Base-by-base conservation (phyloP, 2,329 filamentous ascomycete species). In the Ophiostoma sp. region DNA sequence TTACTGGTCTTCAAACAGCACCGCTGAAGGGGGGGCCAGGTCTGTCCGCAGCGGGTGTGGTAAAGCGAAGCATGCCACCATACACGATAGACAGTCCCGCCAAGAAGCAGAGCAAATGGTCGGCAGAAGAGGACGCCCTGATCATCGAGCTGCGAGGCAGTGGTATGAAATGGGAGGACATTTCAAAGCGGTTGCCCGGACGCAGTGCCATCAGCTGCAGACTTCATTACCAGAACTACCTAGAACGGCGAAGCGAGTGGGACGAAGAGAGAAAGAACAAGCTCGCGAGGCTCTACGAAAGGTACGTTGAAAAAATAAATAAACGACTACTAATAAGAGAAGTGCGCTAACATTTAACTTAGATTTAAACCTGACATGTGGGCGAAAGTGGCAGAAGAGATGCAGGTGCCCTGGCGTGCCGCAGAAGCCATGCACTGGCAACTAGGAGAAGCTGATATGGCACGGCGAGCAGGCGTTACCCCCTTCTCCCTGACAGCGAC, bases 361-460 rank as follows among this genome's bases (percentile, higher is more conserved):
- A 98, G 95, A 82, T 97, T 98, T 86, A 98, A 98, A 83, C 90
- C 93, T 76, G 94, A 98, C 80, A 98, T 98, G 94, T 99, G 95
- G 95, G 91, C 93, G 74, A 96, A 95, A 79, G 93, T 98, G 28
- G 94, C 95, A 57, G 94, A 96, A 81, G 95, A 98, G 82, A 95
- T 99, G 91, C 91, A 91, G 39, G 91, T 98, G 73, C 96, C 95
- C 48, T 98, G 95, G 95, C 89, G 96, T 79, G 94, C 96, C 22
- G 95, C 93, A 66, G 95, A 99, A 83, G 95, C 94, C 4, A 98
- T 98, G 95, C 96, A 98, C 83, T 99, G 96, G 95, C 93, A 97
- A 79, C 87, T 99, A 72, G 95, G 95, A 75, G 94, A 97, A 81
- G 86, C 91, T 78, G 96, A 98, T 78, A 98, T 99, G 94, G 95